These are phyloP conservation scores for Pestalotiopsis fici DNA, from an alignment of 2,329 filamentous ascomycete genomes.

Conservation along the genomic window DNA sequence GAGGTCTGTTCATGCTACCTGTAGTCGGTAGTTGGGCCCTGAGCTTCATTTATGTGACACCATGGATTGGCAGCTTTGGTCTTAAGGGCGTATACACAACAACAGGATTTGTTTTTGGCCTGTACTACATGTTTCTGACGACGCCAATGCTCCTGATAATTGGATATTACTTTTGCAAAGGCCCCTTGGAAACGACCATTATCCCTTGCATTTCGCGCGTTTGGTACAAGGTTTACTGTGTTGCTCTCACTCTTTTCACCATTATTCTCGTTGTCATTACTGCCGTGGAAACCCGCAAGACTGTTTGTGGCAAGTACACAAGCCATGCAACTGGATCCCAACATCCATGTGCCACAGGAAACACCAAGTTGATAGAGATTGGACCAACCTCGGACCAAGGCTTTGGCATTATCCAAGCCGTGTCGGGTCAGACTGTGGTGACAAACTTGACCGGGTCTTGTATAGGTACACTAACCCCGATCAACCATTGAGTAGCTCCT, in stretches of 20 bases:
- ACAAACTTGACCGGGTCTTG: too few relatives aligned
- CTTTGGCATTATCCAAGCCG: too few relatives aligned
- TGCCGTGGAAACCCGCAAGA: neutral
- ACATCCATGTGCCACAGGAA: neutral
- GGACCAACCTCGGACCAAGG: too few relatives aligned
- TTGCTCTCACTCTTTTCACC: neutral
- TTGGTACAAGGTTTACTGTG: neutral
- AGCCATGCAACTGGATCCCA: neutral
- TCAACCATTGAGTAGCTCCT: too few relatives aligned
- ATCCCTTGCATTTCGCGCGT: neutral
- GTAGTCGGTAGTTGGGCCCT: neutral
- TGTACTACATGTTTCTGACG: neutral
- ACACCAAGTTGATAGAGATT: too few relatives aligned
- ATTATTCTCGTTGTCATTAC: neutral
- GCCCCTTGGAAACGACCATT: neutral
- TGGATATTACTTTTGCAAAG: neutral
- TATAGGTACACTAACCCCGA: too few relatives aligned
- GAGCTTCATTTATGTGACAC: neutral
- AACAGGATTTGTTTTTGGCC: neutral
- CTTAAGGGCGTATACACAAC: conserved; percentile 1
- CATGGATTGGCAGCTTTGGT: neutral
- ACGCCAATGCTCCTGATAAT: neutral
- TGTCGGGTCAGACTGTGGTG: too few relatives aligned
- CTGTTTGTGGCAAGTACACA: neutral
- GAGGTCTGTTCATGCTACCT: neutral